phyloP scores from a whole-genome alignment of 306 rosid species.

The Morella rubra region DNA sequence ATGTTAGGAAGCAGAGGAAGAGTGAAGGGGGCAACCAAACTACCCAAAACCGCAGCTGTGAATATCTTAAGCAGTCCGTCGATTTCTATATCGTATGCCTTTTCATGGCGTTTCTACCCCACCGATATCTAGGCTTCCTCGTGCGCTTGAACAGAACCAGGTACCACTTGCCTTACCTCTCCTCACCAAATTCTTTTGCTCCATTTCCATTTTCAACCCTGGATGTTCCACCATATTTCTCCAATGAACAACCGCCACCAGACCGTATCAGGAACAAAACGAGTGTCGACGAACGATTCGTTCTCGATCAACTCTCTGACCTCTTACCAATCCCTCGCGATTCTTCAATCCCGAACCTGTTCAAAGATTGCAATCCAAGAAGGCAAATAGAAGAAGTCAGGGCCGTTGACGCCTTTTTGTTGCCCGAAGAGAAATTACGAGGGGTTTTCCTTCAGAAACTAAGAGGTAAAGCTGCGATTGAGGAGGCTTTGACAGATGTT shows the following conservation, averaged over 20 bases:
- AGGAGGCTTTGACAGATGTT: conserved; percentile 49
- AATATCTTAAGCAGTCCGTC: background rate
- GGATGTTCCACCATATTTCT: conserved; percentile 17
- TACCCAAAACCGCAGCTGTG: too few species aligned
- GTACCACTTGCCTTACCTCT: conserved; percentile 17
- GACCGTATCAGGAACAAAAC: background rate
- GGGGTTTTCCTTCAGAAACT: conserved; percentile 82
- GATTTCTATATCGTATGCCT: background rate
- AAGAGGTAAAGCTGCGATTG: conserved; percentile 62
- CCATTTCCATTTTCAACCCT: conserved; percentile 39
- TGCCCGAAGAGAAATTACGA: conserved; percentile 67
- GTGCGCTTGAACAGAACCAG: conserved; percentile 13
- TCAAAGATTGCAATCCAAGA: background rate
- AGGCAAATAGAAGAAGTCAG: conserved; percentile 15
- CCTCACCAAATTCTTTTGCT: conserved; percentile 10
- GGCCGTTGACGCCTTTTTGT: conserved; percentile 57
- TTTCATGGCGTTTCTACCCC: conserved; percentile 23
- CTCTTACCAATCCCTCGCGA: conserved; percentile 37
- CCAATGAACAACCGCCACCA: background rate
- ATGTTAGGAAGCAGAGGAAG: too few species aligned
- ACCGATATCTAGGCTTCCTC: background rate
- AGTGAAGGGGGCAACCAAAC: too few species aligned
- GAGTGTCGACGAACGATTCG: conserved; percentile 37
- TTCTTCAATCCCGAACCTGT: background rate
- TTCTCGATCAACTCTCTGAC: conserved; percentile 54